Base-by-base conservation (phyloP, 2,329 filamentous ascomycete genomes). In the Colletotrichum cordylinicola region DNA sequence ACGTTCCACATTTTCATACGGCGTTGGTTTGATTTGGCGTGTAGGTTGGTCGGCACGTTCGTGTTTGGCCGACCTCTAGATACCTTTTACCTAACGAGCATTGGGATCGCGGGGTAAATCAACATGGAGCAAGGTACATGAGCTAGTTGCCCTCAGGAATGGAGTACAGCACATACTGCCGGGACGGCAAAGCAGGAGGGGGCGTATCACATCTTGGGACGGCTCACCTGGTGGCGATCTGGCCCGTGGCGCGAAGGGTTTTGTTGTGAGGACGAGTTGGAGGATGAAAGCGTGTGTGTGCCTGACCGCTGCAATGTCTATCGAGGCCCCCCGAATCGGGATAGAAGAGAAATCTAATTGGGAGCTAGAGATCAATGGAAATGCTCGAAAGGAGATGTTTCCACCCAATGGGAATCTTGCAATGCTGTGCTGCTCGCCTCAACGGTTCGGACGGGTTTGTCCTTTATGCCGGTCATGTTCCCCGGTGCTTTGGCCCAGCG, bases 91-190 rank as follows among this genome's bases (percentile, higher is more conserved):
- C 27, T 61, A 37, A 62, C 9, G 43, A 75, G 43, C 67, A 74
- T 74, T 37, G 35, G 43, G 18, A 72, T 55, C n/a, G 62, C 55
- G 62, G 33, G 33, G 43, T 66, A 62, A 62, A 75, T 24, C 21
- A 39, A 39, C 37, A 33, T 24, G 60, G 24, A 31, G 52, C 62
- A 67, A 56, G 56, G 24, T 55, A 75, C 39, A 67, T 56, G 55
- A 16, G 24, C 64, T 31, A 43, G 64, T 37, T 73, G 73, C 6
- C 64, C 70, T 65, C 16, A 27, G 56, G 43, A 72, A 73, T 75
- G 70, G 73, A 68, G 58, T 68, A 73, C 48, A 76, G 74, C 35
- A 74, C 74, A 74, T 73, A 74, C 29, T 65, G 48, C 58, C 43
- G 58, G 70, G 64, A 73, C 43, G 58, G 48, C 58, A 56, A 52